Base-by-base conservation (phyloP, 345 rosid genomes). In the Conringia planisiliqua region DNA sequence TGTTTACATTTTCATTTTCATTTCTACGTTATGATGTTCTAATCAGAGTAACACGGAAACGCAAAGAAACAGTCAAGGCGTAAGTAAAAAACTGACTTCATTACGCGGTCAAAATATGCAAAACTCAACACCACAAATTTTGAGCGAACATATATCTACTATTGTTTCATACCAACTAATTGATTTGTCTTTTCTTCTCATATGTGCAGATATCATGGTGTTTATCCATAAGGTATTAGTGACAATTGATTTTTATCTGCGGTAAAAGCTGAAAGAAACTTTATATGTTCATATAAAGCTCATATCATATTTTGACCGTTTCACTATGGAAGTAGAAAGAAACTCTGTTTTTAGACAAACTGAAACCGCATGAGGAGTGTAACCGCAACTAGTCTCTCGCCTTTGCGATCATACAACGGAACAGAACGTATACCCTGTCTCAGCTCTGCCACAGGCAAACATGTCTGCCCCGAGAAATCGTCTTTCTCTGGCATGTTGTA, bases 381-480 rank as follows among this genome's bases (percentile, higher is more conserved):
- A 24, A 82, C 88, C 0, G 80, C 63, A 30, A 40, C 63, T 61
- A 82, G 78, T 46, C 78, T 79, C 14, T 80, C 85, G 39, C 90
- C 92, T 77, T 86, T 85, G 12, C 81, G 83, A 72, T 81, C 77
- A 68, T 72, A 83, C 42, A 91, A 86, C 0, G 91, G 92, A 54
- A 89, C 82, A 33, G 89, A 86, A 32, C 86, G 87, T 73, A 87
- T 78, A 7, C 97, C 92, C 10, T 80, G 81, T 62, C 78, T 78
- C 61, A 91, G 29, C 57, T 91, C 95, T 10, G 82, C 35, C 24
- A 89, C 87, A 9, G 87, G 92, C 78, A 91, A 78, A 73, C 90
- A 87, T 69, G 90, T 79, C 77, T 91, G 95, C 2, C 97, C 95
- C 0, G 84, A 85, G 55, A 91, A 87, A 68, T 89, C 86, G 26